These are phyloP conservation scores for Trichothecium sympodiale DNA, from an alignment of 2,329 filamentous ascomycete genomes.

Conservation along the genomic window DNA sequence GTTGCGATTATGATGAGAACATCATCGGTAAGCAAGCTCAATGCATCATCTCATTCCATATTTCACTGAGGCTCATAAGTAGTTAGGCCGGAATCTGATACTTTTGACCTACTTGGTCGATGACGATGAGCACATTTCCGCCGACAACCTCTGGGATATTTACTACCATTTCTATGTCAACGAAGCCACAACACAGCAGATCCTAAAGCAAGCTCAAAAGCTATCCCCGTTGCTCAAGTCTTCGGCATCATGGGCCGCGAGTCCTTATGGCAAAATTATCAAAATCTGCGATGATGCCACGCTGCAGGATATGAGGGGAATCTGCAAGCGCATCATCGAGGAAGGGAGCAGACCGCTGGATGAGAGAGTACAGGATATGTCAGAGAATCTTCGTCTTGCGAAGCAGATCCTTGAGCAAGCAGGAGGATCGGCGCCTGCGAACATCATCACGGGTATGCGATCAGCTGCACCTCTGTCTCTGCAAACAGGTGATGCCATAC, in stretches of 20 bases:
- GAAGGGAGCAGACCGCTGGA: constrained; percentile 8
- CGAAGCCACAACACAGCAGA: constrained; percentile 18
- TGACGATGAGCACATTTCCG: constrained; percentile 12
- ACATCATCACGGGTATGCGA: constrained; percentile 18
- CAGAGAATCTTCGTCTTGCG: constrained; percentile 10
- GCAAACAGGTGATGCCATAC: constrained; percentile 11
- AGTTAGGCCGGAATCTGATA: constrained; percentile 41
- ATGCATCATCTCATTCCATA: background rate
- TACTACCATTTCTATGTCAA: constrained; percentile 44
- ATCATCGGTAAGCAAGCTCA: constrained; percentile 31
- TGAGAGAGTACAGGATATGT: constrained; percentile 3
- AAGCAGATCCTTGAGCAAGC: constrained; percentile 8
- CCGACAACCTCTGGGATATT: constrained; percentile 34
- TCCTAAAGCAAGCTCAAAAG: constrained; percentile 31
- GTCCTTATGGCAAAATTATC: constrained; percentile 31
- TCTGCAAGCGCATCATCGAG: constrained; percentile 22
- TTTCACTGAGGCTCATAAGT: constrained; percentile 3
- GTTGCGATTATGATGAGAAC: constrained; percentile 39
- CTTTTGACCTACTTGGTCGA: constrained; percentile 40
- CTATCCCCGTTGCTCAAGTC: constrained; percentile 26
- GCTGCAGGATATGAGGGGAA: constrained; percentile 23
- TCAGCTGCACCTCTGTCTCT: constrained; percentile 26
- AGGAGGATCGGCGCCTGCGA: constrained; percentile 5
- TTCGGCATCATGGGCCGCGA: constrained; percentile 30
- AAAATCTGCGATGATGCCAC: constrained; percentile 38